A percentile compares a stretch with the other conserved stretches of the same genome.
Conservation (phyloP, 140 eudicot genomes). For the Ambrosia hybrid region DNA sequence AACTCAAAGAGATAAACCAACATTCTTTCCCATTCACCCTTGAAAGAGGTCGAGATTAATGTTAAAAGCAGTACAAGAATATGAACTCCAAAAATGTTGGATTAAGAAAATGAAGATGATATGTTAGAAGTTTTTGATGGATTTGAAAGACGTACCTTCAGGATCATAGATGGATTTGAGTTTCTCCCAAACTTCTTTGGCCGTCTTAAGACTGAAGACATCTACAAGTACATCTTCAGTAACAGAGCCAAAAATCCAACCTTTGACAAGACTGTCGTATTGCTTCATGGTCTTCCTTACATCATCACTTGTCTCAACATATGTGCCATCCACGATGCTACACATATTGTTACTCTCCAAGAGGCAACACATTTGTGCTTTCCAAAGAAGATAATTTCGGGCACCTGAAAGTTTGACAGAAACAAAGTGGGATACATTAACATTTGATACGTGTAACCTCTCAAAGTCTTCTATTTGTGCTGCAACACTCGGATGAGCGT, state of each 20-base stretch:
- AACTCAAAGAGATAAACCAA: too few species aligned
- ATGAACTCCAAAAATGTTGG: too few species aligned
- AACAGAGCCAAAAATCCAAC: constrained; percentile 1
- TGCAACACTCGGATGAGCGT: neutral
- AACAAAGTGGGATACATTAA: neutral
- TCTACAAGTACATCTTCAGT: neutral
- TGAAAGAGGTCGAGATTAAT: too few species aligned
- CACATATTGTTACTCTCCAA: neutral
- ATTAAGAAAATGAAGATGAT: too few species aligned
- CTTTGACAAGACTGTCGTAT: neutral
- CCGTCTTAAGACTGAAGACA: neutral
- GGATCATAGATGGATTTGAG: neutral
- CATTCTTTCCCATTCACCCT: too few species aligned
- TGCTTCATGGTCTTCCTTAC: neutral
- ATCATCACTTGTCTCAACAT: neutral
- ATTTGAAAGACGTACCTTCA: neutral
- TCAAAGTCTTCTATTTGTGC: neutral
- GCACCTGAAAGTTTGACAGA: neutral
- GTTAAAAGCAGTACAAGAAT: too few species aligned
- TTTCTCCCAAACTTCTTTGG: neutral
- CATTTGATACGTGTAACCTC: neutral
- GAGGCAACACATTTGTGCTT: constrained; percentile 1
- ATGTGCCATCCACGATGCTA: neutral
- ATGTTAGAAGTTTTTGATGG: too few species aligned
- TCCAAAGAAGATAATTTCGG: neutral